Evolutionary conservation across 768 basidiomycete species (phyloP), one percentile per base, ranked within the genome.

Genomic region (Termitomyces sp.): DNA sequence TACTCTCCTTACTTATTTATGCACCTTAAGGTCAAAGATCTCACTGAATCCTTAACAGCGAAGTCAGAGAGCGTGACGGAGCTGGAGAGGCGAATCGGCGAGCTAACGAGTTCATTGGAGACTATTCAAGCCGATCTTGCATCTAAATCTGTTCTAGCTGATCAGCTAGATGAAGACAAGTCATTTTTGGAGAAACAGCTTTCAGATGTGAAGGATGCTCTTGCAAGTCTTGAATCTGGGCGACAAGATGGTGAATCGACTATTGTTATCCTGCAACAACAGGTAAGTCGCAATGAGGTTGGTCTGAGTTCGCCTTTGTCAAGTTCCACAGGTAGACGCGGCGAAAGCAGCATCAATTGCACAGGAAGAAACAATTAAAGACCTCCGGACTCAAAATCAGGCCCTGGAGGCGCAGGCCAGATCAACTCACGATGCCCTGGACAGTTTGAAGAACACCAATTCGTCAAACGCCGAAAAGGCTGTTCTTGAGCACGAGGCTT

Each of bases 401-500:
- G 67, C 71, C 13, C 68, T 91, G 34, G 82, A 86, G 64, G 69
- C 68, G 1, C 80, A 87, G 54, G 67, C 87, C 12, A 57, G 70
- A 4, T 70, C 76, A 18, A 77, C 82, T 12, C 82, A 83, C 59
- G 80, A 79, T 60, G 79, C 79, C 42, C 68, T 91, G 18, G 81
- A 83, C 30, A 71, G 71, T 3, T 71, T 87, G 18, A 78, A 80
- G 59, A 65, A 73, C 14, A 70, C 79, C 6, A 74, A 77, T 14
- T 67, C 73, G 4, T 70, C 76, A 1, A 77, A 75, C 30, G 76
- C 80, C 0, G 69, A 78, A 1, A 75, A 78, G 16, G 82, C 83
- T 16, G 82, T 83, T 44, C 71, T 78, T 40, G 86, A 91, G 60
- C 86, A 78, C 20, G 86, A 86, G 64, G 82, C 84, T 22, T 76